These are phyloP conservation scores for Pichia deserticola DNA, from an alignment of 805 yeast species.

Conservation along the genomic window DNA sequence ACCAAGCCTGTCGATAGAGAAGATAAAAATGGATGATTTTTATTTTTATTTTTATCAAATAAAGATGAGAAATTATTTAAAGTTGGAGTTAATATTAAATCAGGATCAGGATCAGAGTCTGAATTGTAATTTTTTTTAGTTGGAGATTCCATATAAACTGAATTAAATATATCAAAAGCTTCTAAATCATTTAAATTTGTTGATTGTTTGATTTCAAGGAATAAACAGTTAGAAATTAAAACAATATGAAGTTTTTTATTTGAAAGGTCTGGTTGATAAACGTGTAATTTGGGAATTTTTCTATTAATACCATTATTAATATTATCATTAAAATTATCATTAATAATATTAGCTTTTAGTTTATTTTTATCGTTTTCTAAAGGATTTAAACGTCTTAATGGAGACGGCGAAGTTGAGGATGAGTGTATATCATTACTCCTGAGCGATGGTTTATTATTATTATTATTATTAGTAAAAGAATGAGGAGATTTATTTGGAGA, in stretches of 20 bases:
- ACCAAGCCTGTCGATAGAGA: background rate
- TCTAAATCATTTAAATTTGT: too few relatives aligned
- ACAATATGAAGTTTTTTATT: background rate
- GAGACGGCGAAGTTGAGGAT: background rate
- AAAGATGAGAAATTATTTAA: background rate
- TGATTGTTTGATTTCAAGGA: background rate
- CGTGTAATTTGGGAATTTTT: background rate
- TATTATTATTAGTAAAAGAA: too few relatives aligned
- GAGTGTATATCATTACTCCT: background rate
- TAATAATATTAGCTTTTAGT: background rate
- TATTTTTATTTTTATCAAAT: too few relatives aligned
- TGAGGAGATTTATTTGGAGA: background rate
- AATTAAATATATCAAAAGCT: too few relatives aligned
- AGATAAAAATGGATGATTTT: background rate
- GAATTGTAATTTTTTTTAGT: too few relatives aligned
- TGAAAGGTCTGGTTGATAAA: background rate
- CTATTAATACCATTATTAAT: too few relatives aligned
- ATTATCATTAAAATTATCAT: too few relatives aligned
- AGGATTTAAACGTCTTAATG: background rate
- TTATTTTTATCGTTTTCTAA: background rate
- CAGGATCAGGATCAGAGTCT: too few relatives aligned
- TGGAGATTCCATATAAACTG: too few relatives aligned
- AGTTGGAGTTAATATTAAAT: background rate
- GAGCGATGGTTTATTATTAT: too few relatives aligned
- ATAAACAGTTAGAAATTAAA: constrained; percentile 1